These are phyloP conservation scores for Dipteronia sinensis DNA, from an alignment of 345 rosid species.

Conservation along the genomic window DNA sequence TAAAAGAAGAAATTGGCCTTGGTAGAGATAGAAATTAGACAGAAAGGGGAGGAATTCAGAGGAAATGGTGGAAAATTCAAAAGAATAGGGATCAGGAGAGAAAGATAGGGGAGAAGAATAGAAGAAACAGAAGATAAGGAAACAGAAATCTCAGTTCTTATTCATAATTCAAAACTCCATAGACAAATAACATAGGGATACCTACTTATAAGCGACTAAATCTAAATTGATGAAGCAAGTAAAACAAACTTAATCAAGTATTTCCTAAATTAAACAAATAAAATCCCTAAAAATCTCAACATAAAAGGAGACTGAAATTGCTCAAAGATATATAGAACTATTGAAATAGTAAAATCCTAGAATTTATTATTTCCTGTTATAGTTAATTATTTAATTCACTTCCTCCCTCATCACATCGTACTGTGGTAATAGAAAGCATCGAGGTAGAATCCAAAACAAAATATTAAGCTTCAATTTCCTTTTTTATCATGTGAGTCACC, in stretches of 20 bases:
- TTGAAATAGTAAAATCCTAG: neutral
- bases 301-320: neutral
- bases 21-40: neutral
- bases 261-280: neutral
- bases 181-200: neutral
- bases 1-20: neutral
- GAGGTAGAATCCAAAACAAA: constrained; percentile 1
- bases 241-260: neutral
- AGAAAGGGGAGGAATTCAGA: neutral
- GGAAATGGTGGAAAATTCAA: neutral
- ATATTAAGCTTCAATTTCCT: neutral
- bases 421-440: neutral
- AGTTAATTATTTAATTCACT: constrained; percentile 2
- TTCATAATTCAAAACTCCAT: neutral
- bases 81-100: neutral
- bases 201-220: neutral
- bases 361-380: neutral
- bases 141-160: neutral
- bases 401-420: constrained; percentile 1
- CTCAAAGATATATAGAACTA: neutral
- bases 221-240: neutral
- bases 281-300: neutral
- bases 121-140: neutral
- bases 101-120: neutral
- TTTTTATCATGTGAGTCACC: constrained; percentile 2